Evolutionary conservation across 306 rosid species (phyloP).

Genomic region (Castanea sativa): DNA sequence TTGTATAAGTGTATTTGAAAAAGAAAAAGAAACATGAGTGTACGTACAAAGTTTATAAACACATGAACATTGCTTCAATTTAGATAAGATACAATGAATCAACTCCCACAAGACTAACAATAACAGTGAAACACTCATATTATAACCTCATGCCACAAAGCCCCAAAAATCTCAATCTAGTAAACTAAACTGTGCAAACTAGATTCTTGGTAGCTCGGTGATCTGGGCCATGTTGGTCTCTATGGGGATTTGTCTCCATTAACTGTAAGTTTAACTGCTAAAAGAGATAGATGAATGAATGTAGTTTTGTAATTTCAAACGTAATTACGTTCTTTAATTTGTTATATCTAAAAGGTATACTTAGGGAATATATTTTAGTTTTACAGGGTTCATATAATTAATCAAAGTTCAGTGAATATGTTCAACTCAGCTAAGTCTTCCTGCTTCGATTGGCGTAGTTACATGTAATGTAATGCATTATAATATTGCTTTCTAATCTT

Average conservation of each 20-base stretch:
- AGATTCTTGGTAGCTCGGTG: slow-evolving; percentile 25
- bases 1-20: background rate
- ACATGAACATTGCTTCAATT: background rate
- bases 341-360: background rate
- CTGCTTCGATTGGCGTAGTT: slow-evolving; percentile 22
- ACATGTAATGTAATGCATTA: background rate
- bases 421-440: slow-evolving; percentile 2
- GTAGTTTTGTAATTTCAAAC: background rate
- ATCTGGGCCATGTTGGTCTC: slow-evolving; percentile 14
- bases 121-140: background rate
- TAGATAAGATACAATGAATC: slow-evolving; percentile 43
- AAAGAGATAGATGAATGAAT: background rate
- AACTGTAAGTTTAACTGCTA: slow-evolving; percentile 18
- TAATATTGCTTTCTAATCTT: background rate
- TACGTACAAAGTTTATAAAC: background rate
- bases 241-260: slow-evolving; percentile 29
- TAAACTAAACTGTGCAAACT: slow-evolving; percentile 10
- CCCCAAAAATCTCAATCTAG: slow-evolving; percentile 38
- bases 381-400: background rate
- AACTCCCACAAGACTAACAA: background rate
- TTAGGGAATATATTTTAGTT: background rate
- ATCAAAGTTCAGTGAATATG: slow-evolving; percentile 41
- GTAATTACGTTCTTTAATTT: background rate
- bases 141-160: background rate
- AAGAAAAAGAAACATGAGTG: background rate